Evolutionary conservation across 768 basidiomycete species (phyloP), one percentile per base, ranked within the genome.

Genomic region (Mycena vitilis): DNA sequence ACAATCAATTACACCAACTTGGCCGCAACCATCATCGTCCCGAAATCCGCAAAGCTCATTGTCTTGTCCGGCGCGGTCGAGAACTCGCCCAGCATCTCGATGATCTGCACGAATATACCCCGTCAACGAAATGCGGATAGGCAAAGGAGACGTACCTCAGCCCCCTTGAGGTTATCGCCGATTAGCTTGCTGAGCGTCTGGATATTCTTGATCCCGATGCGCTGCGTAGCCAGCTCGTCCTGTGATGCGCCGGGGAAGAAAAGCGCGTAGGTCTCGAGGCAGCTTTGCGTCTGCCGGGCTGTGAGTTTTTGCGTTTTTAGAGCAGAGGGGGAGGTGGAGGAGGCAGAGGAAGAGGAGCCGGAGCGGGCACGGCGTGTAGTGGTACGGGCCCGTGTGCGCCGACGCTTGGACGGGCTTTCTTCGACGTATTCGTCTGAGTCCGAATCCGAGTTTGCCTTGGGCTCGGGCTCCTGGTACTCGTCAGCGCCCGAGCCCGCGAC

Each of bases 21-120:
- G 9, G 91, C 86, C 1, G 83, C 75, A 30, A 89, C 76, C 89
- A 95, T 93, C 88, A 95, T 93, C 23, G 81, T 80, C 71, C 89
- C 87, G 73, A 95, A 95, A 76, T 95, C 92, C 16, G 80, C 77
- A 40, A 94, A 81, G 63, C 78, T 78, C 82, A 95, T 85, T 4
- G 91, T 86, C 75, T 88, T 89, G 77, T 95, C 93, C 0, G 86
- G 80, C 0, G 88, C 85, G 0, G 86, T 88, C 1, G 94, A 92
- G 74, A 93, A 95, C 59, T 84, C 84, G n/a, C 87, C 85, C 1
- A 95, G 81, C 93, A 95, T 95, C 65, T 94, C 92, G 4, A 90
- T 72, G 72, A 93, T 89, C 94, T 95, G 63, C 11, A n/a, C 47
- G 36, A 38, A 54, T n/a, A 40, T 30, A 30, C 30, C 30, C 30